Conservation (phyloP, 2,329 filamentous ascomycete species). For the Colletotrichum sp. region DNA sequence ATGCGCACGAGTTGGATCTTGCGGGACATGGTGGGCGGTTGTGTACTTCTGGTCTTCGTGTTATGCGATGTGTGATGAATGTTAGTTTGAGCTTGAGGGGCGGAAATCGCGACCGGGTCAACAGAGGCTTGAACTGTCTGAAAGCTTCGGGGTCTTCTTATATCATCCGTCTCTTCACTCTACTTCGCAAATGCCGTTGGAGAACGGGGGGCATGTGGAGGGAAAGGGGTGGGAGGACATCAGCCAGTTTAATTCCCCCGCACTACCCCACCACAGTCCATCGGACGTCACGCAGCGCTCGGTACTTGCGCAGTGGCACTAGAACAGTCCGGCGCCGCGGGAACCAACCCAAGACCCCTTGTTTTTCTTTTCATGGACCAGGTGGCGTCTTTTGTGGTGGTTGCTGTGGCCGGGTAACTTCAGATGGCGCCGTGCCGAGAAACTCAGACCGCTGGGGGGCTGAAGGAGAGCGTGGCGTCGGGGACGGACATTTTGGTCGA, state of each 20-base stretch:
- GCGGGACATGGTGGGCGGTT: conserved; percentile 7
- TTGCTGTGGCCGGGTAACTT: not conserved
- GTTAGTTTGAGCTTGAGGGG: not conserved
- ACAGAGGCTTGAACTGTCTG: rapidly evolving
- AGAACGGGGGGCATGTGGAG: not conserved
- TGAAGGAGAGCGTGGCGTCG: not conserved
- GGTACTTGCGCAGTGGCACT: conserved; percentile 7
- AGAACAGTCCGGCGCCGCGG: not conserved
- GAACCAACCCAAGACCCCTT: not conserved
- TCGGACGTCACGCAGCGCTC: conserved; percentile 10
- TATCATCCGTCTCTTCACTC: not conserved
- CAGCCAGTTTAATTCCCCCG: conserved; percentile 9
- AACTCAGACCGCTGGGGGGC: conserved; percentile 5
- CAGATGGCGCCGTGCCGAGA: conserved; percentile 8
- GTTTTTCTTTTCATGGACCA: not conserved
- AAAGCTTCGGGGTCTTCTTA: not conserved
- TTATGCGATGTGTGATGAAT: not conserved
- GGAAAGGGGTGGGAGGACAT: not conserved
- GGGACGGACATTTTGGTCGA: not conserved
- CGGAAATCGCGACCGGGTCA: not conserved
- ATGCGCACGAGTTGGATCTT: conserved; percentile 42
- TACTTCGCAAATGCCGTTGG: not conserved
- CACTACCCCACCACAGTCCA: conserved; percentile 20
- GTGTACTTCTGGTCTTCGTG: not conserved
- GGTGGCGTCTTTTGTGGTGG: not conserved